Evolutionary conservation across 2,329 filamentous ascomycete species (phyloP).

Genomic region (Hypoxylon sp.): DNA sequence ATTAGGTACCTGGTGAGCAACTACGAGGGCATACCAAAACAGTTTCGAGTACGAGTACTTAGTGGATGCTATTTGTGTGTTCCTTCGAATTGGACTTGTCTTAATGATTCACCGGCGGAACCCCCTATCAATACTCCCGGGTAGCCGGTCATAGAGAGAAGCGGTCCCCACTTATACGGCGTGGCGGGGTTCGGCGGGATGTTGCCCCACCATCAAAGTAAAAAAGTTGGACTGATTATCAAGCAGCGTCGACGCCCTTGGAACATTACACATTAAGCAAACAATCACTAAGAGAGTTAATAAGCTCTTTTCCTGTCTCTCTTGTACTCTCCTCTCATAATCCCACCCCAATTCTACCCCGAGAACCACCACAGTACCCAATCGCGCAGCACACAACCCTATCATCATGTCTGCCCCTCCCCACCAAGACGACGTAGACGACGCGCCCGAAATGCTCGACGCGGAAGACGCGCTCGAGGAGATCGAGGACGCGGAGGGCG

Average conservation of each 20-base stretch:
- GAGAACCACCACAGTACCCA: conserved; percentile 7
- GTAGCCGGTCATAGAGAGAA: conserved; percentile 1
- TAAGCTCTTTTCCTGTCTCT: neutral
- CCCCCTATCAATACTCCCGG: conserved; percentile 16
- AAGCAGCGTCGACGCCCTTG: conserved; percentile 40
- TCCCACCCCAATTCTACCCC: neutral
- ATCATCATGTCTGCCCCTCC: conserved; percentile 54
- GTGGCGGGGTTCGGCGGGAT: conserved; percentile 40
- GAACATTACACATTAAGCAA: conserved; percentile 19
- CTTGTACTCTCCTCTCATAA: neutral
- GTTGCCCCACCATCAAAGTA: conserved; percentile 43
- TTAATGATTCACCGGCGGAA: neutral
- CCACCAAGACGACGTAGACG: conserved; percentile 60
- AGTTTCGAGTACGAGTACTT: no score
- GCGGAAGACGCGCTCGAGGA: conserved; percentile 84
- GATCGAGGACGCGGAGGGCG: conserved; percentile 67
- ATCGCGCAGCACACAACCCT: conserved; percentile 4
- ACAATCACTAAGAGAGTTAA: conserved; percentile 8
- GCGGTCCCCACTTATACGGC: conserved; percentile 27
- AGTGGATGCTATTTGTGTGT: no score
- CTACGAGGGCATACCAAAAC: neutral
- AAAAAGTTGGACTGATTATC: conserved; percentile 46
- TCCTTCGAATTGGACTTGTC: no score
- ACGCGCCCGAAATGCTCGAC: conserved; percentile 78
- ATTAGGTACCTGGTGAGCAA: neutral